Conservation (phyloP, 176 grass and related monocot genomes). For the Themeda triandra region DNA sequence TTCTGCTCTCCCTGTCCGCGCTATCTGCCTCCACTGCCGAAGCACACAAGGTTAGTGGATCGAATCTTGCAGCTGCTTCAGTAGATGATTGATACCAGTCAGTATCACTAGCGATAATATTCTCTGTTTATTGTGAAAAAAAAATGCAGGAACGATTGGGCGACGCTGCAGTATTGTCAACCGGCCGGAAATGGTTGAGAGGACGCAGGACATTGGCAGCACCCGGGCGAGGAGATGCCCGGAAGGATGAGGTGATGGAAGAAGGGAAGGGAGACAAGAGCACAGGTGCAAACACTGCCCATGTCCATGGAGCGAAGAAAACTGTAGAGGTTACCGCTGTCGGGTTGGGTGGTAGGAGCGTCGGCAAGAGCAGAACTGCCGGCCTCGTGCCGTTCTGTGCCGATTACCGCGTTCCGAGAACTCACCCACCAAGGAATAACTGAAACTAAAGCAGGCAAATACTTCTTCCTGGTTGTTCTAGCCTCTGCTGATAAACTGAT, state of each 20-base stretch:
- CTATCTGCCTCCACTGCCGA: constrained; percentile 18
- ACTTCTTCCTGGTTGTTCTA: constrained; percentile 25
- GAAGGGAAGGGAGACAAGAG: constrained; percentile 23
- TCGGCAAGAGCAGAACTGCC: constrained; percentile 28
- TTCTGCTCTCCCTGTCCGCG: constrained; percentile 34
- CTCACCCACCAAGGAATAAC: constrained; percentile 80
- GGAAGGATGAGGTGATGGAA: constrained; percentile 11
- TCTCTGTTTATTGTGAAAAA: not conserved
- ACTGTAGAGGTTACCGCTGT: constrained; percentile 42
- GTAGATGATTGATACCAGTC: too few relatives aligned
- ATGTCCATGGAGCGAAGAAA: constrained; percentile 26
- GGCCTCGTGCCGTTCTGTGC: constrained; percentile 49
- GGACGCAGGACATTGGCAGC: constrained; percentile 17
- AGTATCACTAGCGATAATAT: not conserved
- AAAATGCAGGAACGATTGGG: constrained; percentile 11
- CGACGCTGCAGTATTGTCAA: not conserved
- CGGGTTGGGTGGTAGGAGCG: constrained; percentile 19
- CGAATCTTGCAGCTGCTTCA: not conserved
- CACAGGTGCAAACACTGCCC: constrained; percentile 53
- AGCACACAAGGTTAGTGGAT: constrained; percentile 31
- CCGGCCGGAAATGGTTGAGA: constrained; percentile 32
- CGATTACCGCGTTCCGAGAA: constrained; percentile 61
- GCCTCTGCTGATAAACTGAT: not conserved
- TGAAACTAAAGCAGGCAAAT: constrained; percentile 53
- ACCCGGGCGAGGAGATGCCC: too few relatives aligned